Conservation (phyloP, 2,329 filamentous ascomycete genomes). For the Hypoxylon sp. region DNA sequence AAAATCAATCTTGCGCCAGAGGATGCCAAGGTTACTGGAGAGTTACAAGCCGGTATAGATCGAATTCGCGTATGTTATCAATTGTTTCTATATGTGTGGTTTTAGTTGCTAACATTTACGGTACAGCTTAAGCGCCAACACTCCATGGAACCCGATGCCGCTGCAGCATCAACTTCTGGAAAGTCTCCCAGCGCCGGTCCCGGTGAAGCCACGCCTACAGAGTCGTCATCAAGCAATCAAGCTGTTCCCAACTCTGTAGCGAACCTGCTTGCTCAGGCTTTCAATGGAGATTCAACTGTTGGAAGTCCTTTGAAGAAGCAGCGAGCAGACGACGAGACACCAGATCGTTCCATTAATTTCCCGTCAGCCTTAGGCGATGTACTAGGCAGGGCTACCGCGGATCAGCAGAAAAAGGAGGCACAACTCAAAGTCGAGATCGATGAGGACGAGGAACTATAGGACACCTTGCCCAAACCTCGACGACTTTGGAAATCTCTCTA, state of each 20-base stretch:
- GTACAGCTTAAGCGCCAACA: slow-evolving; percentile 83
- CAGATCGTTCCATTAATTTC: slow-evolving; percentile 57
- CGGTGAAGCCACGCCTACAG: slow-evolving; percentile 60
- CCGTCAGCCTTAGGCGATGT: slow-evolving; percentile 60
- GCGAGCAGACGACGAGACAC: slow-evolving; percentile 68
- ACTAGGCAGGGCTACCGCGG: slow-evolving; percentile 54
- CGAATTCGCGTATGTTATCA: slow-evolving; percentile 79
- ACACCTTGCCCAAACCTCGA: not conserved
- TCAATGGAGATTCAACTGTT: slow-evolving; percentile 65
- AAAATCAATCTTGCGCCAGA: slow-evolving; percentile 75
- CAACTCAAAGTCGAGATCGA: slow-evolving; percentile 44
- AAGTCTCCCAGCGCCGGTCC: slow-evolving; percentile 64
- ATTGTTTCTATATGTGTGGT: too few species aligned
- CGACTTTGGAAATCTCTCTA: not conserved
- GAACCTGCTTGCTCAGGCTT: slow-evolving; percentile 60
- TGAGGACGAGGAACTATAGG: slow-evolving; percentile 54
- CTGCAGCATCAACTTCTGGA: slow-evolving; percentile 59
- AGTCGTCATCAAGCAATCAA: slow-evolving; percentile 54
- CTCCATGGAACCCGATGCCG: slow-evolving; percentile 76
- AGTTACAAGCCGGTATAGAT: slow-evolving; percentile 84
- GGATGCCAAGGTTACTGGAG: slow-evolving; percentile 79
- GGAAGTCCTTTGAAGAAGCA: slow-evolving; percentile 84
- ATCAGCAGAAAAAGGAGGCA: slow-evolving; percentile 45
- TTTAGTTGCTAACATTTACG: slow-evolving; percentile 46
- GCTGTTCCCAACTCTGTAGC: slow-evolving; percentile 53